Evolutionary conservation across 2,329 filamentous ascomycete species (phyloP), one percentile per base, ranked within the genome.

Genomic region (Fusarium sp.): DNA sequence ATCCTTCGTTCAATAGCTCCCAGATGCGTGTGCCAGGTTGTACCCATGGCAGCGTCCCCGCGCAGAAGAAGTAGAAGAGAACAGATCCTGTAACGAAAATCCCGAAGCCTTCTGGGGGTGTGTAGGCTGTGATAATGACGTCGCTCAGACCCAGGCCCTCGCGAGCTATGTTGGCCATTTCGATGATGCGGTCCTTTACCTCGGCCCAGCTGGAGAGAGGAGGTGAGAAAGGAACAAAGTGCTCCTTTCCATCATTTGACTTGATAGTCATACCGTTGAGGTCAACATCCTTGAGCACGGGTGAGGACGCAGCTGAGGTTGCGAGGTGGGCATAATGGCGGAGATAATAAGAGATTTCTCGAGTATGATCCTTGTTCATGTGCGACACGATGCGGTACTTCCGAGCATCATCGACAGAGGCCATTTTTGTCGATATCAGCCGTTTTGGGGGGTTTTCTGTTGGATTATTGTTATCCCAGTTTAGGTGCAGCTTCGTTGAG

Each of bases 301-400:
- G 89, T 23, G 84, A 82, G 62, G 87, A 82, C 53, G 91, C 87
- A 53, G 86, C 82, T 65, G 82, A 80, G 11, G 86, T 77, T 18
- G 90, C 87, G 46, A 93, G 83, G 18, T 84, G 80, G 78, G 84
- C 85, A 83, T 90, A 94, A 80, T 94, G 88, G 70, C 90, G 90
- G n/a, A 97, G 88, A 81, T 95, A 97, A 78, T 92, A 87, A 62
- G 88, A 83, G 53, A 97, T 89, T 63, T 93, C 93, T 74, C 89
- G 87, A 55, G 86, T 84, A 82, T 97, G 95, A 80, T 95, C 92
- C 45, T 85, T 84, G 83, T 98, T 97, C 93, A 98, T 96, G 84
- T 98, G 95, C 37, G 85, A 85, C 77, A 95, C 88, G 80, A 84
- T 83, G 73, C 82, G 80, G 41, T 74, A 71, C 49, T 78, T 80